Percentiles rank a stretch among this genome's conserved stretches.
Conservation (phyloP, 371 early-diverging fungal genomes). For the Syncephalastrum racemosum region DNA sequence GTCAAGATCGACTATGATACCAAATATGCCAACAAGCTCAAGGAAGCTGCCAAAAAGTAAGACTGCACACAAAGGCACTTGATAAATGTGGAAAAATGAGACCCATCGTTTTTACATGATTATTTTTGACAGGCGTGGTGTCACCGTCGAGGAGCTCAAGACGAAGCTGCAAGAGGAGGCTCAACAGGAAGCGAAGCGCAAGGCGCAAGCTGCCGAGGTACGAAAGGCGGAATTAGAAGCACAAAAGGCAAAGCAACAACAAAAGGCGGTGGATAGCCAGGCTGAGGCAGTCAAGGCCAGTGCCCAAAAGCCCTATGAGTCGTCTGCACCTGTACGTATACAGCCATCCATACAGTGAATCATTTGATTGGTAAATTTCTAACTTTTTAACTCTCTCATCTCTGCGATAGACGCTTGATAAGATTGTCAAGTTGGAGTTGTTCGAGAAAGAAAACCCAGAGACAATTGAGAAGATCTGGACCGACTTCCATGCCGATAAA, state of each 20-base stretch:
- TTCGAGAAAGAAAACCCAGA: slow-evolving; percentile 65
- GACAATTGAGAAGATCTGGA: slow-evolving; percentile 81
- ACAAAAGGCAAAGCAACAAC: slow-evolving; percentile 17
- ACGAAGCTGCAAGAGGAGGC: slow-evolving; percentile 42
- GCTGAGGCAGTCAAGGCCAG: slow-evolving; percentile 33
- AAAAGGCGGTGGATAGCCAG: slow-evolving; percentile 19
- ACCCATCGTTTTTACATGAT: slow-evolving; percentile 1
- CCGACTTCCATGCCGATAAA: slow-evolving; percentile 70
- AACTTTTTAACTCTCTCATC: not conserved
- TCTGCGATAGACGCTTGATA: slow-evolving; percentile 61
- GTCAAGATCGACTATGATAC: slow-evolving; percentile 54
- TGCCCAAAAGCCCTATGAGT: slow-evolving; percentile 35
- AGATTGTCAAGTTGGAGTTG: slow-evolving; percentile 76
- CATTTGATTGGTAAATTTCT: no score
- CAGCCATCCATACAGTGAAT: no score
- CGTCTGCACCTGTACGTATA: slow-evolving; percentile 46
- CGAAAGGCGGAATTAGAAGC: slow-evolving; percentile 19
- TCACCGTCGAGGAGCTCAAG: slow-evolving; percentile 52
- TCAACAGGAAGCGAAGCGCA: slow-evolving; percentile 1
- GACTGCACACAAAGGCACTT: slow-evolving; percentile 6
- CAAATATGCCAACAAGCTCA: slow-evolving; percentile 74
- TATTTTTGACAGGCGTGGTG: slow-evolving; percentile 36
- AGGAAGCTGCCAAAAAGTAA: slow-evolving; percentile 62
- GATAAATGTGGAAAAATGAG: not conserved
- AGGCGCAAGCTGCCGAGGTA: slow-evolving; percentile 21